Base-by-base conservation (phyloP, 2,329 filamentous ascomycete species). In the Seiridium unicorne region DNA sequence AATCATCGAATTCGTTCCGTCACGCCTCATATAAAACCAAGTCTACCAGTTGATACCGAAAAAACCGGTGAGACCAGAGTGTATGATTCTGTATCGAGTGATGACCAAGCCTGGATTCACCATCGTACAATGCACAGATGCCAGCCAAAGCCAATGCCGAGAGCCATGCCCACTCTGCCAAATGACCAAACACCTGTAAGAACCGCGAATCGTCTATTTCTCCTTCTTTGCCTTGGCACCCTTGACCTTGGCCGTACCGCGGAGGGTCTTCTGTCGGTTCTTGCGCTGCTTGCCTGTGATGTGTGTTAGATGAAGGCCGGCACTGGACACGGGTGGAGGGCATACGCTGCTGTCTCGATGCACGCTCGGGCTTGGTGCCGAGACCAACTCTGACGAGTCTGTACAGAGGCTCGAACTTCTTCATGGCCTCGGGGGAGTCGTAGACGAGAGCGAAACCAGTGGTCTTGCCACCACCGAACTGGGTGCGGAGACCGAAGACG, bases 341-440 rank as follows among this genome's bases (percentile, higher is more conserved):
- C 94, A 77, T 93, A 97, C 95, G 93, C 84, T 99, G 95, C 85
- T 99, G 95, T 89, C 95, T 91, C 85, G 89, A 92, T 74, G 95
- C 88, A 86, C 93, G 94, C 91, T 99, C 95, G 80, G 92, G 86
- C 92, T 98, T 98, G 80, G 81, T 86, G 76, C 92, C 94, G 73
- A 92, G 85, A 77, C 94, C 95, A 78, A 97, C 92, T 72, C 95
- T 89, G 80, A 99, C 88, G 73, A 97, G 89, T 82, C 95, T 90
- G 90, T 97, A 97, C 83, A 90, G 90, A 74, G 95, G 95, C 89
- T 99, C 95, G 82, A 98, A 99, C 85, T 98, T 98, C 92, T 97
- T 97, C 89, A 99, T 89, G 75, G 93, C 92, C 87, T 99, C 95
- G 77, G 88, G 84, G 70, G 92, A 96, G 84, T 99, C 95, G 89